These are phyloP conservation scores for Lachancea thermotolerans DNA, from an alignment of 805 yeast species.

Conservation along the genomic window DNA sequence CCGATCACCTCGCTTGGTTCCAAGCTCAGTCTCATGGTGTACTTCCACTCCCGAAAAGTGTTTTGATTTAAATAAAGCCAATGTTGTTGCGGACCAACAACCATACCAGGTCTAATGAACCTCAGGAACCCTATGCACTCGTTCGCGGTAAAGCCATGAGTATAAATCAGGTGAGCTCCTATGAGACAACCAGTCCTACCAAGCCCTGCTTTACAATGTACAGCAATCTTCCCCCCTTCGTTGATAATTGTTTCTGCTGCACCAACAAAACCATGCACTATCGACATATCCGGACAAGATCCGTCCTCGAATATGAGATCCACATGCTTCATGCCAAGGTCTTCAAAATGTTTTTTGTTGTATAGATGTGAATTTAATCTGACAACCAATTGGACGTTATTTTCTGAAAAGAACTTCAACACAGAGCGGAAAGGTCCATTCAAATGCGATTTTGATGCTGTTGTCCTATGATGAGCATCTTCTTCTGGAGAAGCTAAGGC, in stretches of 20 bases:
- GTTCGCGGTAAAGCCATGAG: constrained; percentile 94
- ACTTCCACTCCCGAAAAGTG: constrained; percentile 94
- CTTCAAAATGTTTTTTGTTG: constrained; percentile 76
- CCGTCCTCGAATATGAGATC: constrained; percentile 98
- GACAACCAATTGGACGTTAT: constrained; percentile 81
- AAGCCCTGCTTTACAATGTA: constrained; percentile 97
- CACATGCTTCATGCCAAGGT: constrained; percentile 76
- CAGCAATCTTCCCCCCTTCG: constrained; percentile 90
- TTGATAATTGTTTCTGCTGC: constrained; percentile 86
- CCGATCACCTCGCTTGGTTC: constrained; percentile 61
- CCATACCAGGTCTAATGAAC: constrained; percentile 97
- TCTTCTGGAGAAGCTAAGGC: constrained; percentile 98
- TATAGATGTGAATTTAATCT: constrained; percentile 88
- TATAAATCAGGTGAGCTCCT: constrained; percentile 93
- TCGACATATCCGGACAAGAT: constrained; percentile 92
- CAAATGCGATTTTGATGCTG: constrained; percentile 28
- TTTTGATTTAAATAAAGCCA: constrained; percentile 96
- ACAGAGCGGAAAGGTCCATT: constrained; percentile 80
- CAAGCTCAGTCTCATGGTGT: constrained; percentile 75
- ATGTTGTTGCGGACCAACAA: constrained; percentile 99
- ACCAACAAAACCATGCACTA: constrained; percentile 87
- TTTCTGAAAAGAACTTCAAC: constrained; percentile 61
- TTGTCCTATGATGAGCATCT: constrained; percentile 30
- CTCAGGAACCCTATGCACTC: constrained; percentile 97
- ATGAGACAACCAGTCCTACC: constrained; percentile 97